These are phyloP conservation scores for Neurospora sp. DNA, from an alignment of 495 filamentous ascomycete species.

Conservation along the genomic window DNA sequence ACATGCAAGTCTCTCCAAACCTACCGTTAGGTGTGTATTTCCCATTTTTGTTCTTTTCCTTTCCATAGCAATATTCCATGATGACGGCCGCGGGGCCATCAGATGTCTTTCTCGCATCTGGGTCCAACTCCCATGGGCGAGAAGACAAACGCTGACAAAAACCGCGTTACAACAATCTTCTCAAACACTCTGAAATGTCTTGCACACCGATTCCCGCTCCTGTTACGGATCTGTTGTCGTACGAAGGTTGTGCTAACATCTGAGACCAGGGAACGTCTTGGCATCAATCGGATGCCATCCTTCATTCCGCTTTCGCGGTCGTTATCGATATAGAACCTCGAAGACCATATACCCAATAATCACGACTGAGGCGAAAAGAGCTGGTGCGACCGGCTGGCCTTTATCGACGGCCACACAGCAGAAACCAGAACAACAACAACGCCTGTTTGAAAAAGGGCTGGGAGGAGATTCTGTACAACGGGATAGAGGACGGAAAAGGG, in stretches of 20 bases:
- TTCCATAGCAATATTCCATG: slow-evolving; percentile 21
- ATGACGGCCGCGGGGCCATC: slow-evolving; percentile 49
- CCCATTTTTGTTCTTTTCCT: neutral
- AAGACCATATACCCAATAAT: neutral
- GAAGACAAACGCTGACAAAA: slow-evolving; percentile 32
- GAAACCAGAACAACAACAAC: neutral
- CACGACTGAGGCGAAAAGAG: neutral
- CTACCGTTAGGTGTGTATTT: neutral
- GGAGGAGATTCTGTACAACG: neutral
- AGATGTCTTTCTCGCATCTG: slow-evolving; percentile 22
- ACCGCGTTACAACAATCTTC: slow-evolving; percentile 43
- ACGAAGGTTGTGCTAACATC: neutral
- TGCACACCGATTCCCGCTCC: neutral
- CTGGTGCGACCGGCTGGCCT: neutral
- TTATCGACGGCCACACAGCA: neutral
- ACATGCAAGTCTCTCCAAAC: neutral
- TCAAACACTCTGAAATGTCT: slow-evolving; percentile 34
- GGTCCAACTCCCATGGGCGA: slow-evolving; percentile 11
- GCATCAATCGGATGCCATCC: neutral
- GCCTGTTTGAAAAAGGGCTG: neutral
- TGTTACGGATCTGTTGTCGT: neutral
- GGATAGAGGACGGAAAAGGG: neutral
- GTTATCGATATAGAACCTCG: neutral
- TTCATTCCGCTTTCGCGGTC: neutral
- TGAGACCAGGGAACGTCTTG: neutral